A percentile compares a stretch with the other conserved stretches of the same genome.
These are phyloP conservation scores for Candida gorgasii DNA, from an alignment of 805 yeast genomes.

Conservation along the genomic window DNA sequence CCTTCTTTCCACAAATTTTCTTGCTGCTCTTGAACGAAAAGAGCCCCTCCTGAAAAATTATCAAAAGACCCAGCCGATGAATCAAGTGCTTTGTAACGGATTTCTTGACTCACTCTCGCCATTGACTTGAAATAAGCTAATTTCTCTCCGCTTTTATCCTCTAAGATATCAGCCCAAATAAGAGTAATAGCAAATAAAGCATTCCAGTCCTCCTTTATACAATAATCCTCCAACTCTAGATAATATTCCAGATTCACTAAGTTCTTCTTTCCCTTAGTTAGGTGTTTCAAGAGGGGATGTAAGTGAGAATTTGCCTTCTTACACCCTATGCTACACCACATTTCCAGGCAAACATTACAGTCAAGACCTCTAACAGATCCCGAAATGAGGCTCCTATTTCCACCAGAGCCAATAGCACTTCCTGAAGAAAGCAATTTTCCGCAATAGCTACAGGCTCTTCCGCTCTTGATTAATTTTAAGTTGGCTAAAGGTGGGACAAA, in stretches of 20 bases:
- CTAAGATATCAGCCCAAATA: slow-evolving; percentile 47
- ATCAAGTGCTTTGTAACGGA: slow-evolving; percentile 59
- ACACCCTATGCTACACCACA: slow-evolving; percentile 73
- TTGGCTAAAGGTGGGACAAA: slow-evolving; percentile 70
- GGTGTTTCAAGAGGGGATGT: slow-evolving; percentile 63
- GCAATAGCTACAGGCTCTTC: slow-evolving; percentile 74
- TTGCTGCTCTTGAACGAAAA: slow-evolving; percentile 56
- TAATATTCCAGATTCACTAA: slow-evolving; percentile 50
- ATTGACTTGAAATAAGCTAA: slow-evolving; percentile 55
- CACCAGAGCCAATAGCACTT: slow-evolving; percentile 12
- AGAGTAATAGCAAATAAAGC: slow-evolving; percentile 67
- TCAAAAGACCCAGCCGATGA: slow-evolving; percentile 58
- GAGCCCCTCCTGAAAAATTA: slow-evolving; percentile 51
- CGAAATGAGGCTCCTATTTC: slow-evolving; percentile 6
- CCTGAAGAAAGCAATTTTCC: slow-evolving; percentile 47
- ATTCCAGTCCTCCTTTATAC: slow-evolving; percentile 64
- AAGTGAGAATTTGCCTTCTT: slow-evolving; percentile 48
- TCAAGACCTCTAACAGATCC: slow-evolving; percentile 50
- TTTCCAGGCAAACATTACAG: slow-evolving; percentile 62
- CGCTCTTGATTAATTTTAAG: slow-evolving; percentile 54
- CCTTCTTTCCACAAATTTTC: slow-evolving; percentile 63
- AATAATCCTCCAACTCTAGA: slow-evolving; percentile 57
- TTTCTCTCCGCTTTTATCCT: slow-evolving; percentile 44
- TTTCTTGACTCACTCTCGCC: slow-evolving; percentile 69
- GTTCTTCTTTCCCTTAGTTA: slow-evolving; percentile 36